Conservation (phyloP, 306 rosid genomes). For the Pterocarpus macrocarpus region DNA sequence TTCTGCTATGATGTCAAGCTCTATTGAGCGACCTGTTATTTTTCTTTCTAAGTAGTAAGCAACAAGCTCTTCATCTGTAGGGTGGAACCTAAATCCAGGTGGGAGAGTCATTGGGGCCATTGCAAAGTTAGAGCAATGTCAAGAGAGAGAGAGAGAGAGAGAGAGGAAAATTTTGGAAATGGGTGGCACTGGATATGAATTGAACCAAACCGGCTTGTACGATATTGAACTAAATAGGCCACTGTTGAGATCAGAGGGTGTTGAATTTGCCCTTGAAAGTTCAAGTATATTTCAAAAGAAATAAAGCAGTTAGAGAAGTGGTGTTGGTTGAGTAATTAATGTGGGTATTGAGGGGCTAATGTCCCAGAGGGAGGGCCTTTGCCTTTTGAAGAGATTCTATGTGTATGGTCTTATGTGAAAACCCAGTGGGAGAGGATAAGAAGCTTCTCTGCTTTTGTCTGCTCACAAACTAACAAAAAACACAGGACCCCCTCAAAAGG, state of each 20-base stretch:
- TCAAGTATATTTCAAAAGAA: slow-evolving; percentile 24
- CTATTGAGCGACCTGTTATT: slow-evolving; percentile 86
- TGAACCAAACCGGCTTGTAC: slow-evolving; percentile 53
- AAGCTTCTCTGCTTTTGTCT: slow-evolving; percentile 99
- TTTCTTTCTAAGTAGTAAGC: slow-evolving; percentile 91
- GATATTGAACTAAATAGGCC: slow-evolving; percentile 73
- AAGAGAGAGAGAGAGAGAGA: slow-evolving; percentile 26
- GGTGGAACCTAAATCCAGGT: slow-evolving; percentile 98
- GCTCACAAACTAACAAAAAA: slow-evolving; percentile 87
- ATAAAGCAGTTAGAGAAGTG: not conserved
- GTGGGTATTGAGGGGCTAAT: slow-evolving; percentile 34
- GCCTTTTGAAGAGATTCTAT: slow-evolving; percentile 78
- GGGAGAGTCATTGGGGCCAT: slow-evolving; percentile 99
- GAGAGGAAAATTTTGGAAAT: slow-evolving; percentile 34
- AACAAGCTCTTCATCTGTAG: slow-evolving; percentile 97
- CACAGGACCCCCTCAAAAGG: slow-evolving; percentile 60
- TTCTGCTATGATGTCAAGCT: slow-evolving; percentile 94
- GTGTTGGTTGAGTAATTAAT: slow-evolving; percentile 35
- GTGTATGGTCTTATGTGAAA: slow-evolving; percentile 73
- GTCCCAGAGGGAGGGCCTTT: slow-evolving; percentile 2
- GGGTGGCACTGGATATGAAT: slow-evolving; percentile 36
- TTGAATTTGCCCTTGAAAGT: slow-evolving; percentile 42
- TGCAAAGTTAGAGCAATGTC: not conserved
- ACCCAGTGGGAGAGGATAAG: slow-evolving; percentile 78
- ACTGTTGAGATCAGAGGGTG: slow-evolving; percentile 54